Conservation (phyloP, 2,329 filamentous ascomycete species). For the Colletotrichum tamarilloi region DNA sequence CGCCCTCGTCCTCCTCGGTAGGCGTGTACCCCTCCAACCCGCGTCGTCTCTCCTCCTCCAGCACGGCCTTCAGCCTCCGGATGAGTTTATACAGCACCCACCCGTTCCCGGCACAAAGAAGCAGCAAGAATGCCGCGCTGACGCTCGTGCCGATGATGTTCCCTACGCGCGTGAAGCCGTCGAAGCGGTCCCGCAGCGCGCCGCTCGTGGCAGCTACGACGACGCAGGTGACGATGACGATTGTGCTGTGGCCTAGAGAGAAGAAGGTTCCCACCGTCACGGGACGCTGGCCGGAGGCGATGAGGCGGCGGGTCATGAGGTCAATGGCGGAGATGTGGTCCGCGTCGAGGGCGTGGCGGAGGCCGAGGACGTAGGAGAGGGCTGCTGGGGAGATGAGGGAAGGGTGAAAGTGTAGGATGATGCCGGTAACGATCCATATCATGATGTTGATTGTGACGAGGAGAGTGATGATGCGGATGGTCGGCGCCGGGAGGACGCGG, state of each 20-base stretch:
- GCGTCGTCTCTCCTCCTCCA: constrained; percentile 53
- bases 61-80: constrained; percentile 71
- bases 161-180: constrained; percentile 81
- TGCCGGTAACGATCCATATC: constrained; percentile 65
- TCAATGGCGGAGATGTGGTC: constrained; percentile 91
- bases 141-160: constrained; percentile 91
- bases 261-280: constrained; percentile 96
- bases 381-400: constrained; percentile 82
- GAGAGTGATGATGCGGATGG: constrained; percentile 60
- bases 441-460: constrained; percentile 63
- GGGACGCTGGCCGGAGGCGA: constrained; percentile 85
- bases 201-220: constrained; percentile 92
- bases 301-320: constrained; percentile 89
- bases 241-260: constrained; percentile 91
- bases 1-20: constrained; percentile 42
- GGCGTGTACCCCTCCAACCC: constrained; percentile 39
- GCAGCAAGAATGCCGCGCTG: constrained; percentile 82
- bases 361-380: constrained; percentile 87
- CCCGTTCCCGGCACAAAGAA: constrained; percentile 84
- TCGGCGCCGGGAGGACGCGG: constrained; percentile 43
- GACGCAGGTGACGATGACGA: constrained; percentile 90
- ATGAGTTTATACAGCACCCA: constrained; percentile 87
- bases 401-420: constrained; percentile 65
- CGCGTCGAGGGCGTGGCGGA: constrained; percentile 97
- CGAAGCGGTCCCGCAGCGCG: constrained; percentile 83